Evolutionary conservation across 192 early-diverging fungal genomes (phyloP).

Genomic region (Chytriomyces sp.): DNA sequence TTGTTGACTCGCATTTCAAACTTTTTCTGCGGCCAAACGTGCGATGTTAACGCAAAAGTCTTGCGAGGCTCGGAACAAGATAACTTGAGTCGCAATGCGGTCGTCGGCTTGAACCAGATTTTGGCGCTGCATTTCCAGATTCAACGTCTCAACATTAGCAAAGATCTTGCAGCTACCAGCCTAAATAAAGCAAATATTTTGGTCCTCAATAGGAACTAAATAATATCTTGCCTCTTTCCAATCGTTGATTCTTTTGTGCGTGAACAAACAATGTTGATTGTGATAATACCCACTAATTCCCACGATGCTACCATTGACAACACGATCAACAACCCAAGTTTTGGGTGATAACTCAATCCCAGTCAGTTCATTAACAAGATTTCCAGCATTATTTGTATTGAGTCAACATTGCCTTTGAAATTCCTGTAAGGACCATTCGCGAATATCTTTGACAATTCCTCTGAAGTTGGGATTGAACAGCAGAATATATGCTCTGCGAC

Average conservation of each 20-base stretch:
- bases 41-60: background rate
- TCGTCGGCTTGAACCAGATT: background rate
- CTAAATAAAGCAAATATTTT: background rate
- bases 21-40: background rate
- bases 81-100: background rate
- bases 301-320: background rate
- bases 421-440: background rate
- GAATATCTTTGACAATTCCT: background rate
- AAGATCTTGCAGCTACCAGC: background rate
- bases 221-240: background rate
- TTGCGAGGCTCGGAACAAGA: background rate
- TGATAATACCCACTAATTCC: background rate
- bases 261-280: background rate
- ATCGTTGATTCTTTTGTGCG: background rate
- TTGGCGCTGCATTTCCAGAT: background rate
- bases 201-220: background rate
- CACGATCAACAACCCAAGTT: background rate
- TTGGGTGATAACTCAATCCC: background rate
- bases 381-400: background rate
- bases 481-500: too few relatives aligned
- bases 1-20: background rate
- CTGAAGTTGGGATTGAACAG: background rate
- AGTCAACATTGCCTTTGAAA: background rate
- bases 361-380: background rate
- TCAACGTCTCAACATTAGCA: background rate